Evolutionary conservation across 2,329 filamentous ascomycete genomes (phyloP), one percentile per base, ranked within the genome.

Genomic region (Apiospora marii): DNA sequence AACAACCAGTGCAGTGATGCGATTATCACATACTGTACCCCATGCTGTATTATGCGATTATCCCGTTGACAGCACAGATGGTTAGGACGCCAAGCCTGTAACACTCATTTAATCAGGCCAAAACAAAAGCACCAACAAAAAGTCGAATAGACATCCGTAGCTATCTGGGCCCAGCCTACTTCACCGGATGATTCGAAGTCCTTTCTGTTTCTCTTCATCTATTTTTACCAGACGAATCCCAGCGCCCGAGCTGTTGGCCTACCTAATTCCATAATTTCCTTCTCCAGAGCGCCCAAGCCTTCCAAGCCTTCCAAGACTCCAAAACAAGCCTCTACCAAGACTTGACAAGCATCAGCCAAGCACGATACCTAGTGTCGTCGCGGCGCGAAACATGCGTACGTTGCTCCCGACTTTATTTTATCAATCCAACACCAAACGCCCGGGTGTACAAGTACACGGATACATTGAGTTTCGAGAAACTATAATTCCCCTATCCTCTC

Each of bases 101-200:
- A 64, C 19, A 64, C 58, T 64, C 58, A 64, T 64, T 64, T 64
- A 8, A 64, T 64, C 58, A 13, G 58, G 58, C 58, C 34, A 64
- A 64, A 64, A 64, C 58, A 64, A 64, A 64, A 64, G 58, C 58
- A 61, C 53, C 30, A 61, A 61, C 53, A 61, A 61, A 61, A 58
- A 61, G 53, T 61, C 19, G 34, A 64, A 41, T 30, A n/a, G 34
- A 41, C 58, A 41, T 41, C 30, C n/a, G 34, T 12, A 30, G 30
- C 30, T 37, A 34, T 61, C 27, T 58, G 27, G 30, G 22, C 34
- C 30, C 34, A 24, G 46, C 46, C 34, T 64, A 14, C 58, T 41
- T 64, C 58, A 64, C 30, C 41, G 34, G 30, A 41, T 19, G 58
- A n/a, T 64, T 64, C 8, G 5, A 19, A 24, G n/a, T 12, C n/a